Percentiles rank a stretch among this genome's conserved stretches.
phyloP scores from a whole-genome alignment of 73 alveolate genomes.

The Tetrahymena elliotti region DNA sequence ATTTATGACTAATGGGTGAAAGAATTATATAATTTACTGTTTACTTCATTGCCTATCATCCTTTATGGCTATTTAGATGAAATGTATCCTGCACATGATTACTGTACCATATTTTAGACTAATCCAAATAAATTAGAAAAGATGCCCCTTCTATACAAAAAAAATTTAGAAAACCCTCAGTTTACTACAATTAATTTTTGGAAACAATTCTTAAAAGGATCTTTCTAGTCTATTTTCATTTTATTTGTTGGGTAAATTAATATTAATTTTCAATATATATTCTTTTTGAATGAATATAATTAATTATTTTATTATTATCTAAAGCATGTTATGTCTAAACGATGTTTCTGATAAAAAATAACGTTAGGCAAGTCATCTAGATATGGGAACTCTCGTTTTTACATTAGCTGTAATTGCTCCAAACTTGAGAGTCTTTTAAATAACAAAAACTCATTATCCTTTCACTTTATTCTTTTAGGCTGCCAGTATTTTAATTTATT shows the following conservation, averaged over 20 bases:
- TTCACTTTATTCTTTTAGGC: background rate
- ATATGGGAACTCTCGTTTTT: background rate
- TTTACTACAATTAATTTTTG: background rate
- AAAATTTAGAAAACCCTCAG: background rate
- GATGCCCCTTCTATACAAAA: background rate
- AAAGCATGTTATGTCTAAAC: background rate
- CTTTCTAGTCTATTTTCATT: background rate
- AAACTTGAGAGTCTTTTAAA: background rate
- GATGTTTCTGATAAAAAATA: background rate
- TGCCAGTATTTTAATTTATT: background rate
- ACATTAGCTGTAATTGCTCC: background rate
- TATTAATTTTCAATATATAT: too few species aligned
- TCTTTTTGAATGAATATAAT: too few species aligned
- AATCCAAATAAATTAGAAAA: background rate
- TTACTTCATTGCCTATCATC: background rate
- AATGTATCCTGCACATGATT: constrained; percentile 27
- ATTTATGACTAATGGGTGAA: background rate
- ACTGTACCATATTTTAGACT: background rate
- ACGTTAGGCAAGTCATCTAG: background rate
- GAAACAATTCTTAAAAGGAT: background rate
- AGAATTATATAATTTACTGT: background rate
- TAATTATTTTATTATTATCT: background rate
- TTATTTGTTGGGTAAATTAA: background rate
- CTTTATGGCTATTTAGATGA: constrained; percentile 68
- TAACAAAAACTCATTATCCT: background rate